Evolutionary conservation across 2,329 filamentous ascomycete genomes (phyloP).

Genomic region (Celoporthe dispersa): DNA sequence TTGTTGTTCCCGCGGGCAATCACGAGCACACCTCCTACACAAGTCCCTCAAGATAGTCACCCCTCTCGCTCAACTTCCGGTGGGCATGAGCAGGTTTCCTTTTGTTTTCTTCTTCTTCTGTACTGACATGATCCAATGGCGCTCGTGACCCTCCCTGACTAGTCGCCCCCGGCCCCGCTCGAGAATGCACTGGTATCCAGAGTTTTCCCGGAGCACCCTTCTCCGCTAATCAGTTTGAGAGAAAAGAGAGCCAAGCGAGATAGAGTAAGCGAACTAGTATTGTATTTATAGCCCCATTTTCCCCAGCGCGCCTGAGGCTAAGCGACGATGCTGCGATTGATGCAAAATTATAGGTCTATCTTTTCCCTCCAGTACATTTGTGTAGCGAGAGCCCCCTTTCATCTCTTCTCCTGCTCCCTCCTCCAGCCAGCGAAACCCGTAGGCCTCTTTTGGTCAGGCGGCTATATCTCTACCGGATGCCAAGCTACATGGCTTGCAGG

Average conservation of each 20-base stretch:
- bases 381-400: neutral
- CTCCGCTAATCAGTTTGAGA: neutral
- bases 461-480: neutral
- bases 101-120: neutral
- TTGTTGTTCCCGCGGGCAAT: neutral
- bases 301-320: neutral
- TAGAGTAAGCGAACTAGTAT: neutral
- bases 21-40: neutral
- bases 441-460: neutral
- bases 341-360: neutral
- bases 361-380: neutral
- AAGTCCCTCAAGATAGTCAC: neutral
- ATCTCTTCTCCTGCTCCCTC: neutral
- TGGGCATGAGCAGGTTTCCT: neutral
- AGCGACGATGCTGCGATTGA: conserved; percentile 1
- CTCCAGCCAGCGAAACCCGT: too few relatives aligned
- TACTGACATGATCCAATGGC: neutral
- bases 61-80: neutral
- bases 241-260: neutral
- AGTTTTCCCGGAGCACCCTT: neutral
- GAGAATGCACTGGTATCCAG: neutral
- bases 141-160: neutral
- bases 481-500: neutral
- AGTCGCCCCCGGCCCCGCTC: neutral
- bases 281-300: neutral